Evolutionary conservation across 805 yeast species (phyloP), one percentile per base, ranked within the genome.

Genomic region (Ogataea saltuana): DNA sequence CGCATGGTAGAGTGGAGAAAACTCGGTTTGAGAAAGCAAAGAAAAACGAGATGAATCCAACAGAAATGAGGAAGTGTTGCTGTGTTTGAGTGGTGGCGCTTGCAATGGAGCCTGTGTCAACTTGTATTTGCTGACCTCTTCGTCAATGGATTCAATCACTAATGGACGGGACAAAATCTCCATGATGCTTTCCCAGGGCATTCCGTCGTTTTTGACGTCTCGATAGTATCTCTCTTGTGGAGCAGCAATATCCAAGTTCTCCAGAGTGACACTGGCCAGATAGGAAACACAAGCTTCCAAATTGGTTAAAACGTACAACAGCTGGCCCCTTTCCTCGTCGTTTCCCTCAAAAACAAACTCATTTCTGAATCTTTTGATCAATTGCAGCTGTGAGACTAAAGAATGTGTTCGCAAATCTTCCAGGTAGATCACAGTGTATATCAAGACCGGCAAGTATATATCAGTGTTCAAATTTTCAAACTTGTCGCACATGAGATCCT

Each of bases 231-330:
- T 21, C 2, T 42, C 46, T 6, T 45, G 49, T 0, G 54, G 44
- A 3, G 50, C 16, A 4, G 49, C 50, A n/a, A 65, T 44, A 21
- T 54, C 54, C 25, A 65, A 45, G 45, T 66, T 63, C n/a, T 56
- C 61, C 7, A 59, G 23, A 0, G 64, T 63, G 4, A 63, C 68
- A 33, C 63, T 61, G 3, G 61, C 51, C 16, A 66, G 39, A 38
- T 65, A 66, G 6, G 67, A 58, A 11, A 66, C 42, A 23, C 67
- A 56, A 4, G 71, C 71, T 45, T 66, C 70, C 39, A 64, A 55
- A 39, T 66, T 66, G 1, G 71, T 65, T 33, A 62, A 47, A 13
- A 64, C 65, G 39, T 66, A 66, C 13, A 65, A 44, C 25, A 66
- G 41, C 34, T 61, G 61, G 4, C 69, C 68, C 18, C 43, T 55